Evolutionary conservation across 1,284 basidiomycete species (phyloP).

Genomic region (Cryptococcus jaspeensis): DNA sequence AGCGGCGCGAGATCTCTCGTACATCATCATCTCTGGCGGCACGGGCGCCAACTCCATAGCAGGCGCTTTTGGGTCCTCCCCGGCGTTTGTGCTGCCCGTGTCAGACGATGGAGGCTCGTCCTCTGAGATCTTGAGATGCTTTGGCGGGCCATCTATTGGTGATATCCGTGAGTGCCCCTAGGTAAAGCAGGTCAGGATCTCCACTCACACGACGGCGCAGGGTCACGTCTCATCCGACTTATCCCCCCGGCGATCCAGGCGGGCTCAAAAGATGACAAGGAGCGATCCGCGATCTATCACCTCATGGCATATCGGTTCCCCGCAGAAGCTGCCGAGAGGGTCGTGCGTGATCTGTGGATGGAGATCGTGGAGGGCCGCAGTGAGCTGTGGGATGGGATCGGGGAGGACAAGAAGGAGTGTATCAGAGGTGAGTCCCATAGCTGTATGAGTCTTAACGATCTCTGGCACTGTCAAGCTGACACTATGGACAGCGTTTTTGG

Average conservation of each 20-base stretch:
- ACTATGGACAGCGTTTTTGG: slow-evolving; percentile 67
- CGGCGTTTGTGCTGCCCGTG: slow-evolving; percentile 53
- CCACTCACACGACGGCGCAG: slow-evolving; percentile 12
- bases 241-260: slow-evolving; percentile 47
- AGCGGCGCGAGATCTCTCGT: slow-evolving; percentile 15
- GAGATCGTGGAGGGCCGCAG: slow-evolving; percentile 90
- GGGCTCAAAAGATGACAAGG: slow-evolving; percentile 26
- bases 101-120: slow-evolving; percentile 57
- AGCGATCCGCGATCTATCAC: slow-evolving; percentile 63
- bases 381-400: slow-evolving; percentile 80
- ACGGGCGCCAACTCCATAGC: slow-evolving; percentile 57
- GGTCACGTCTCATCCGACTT: slow-evolving; percentile 56
- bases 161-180: slow-evolving; percentile 50
- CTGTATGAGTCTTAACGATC: not conserved
- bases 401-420: slow-evolving; percentile 82
- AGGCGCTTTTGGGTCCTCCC: slow-evolving; percentile 53
- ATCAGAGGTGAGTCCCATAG: slow-evolving; percentile 40
- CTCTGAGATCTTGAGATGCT: slow-evolving; percentile 53
- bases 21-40: slow-evolving; percentile 56
- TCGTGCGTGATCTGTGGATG: slow-evolving; percentile 85
- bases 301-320: slow-evolving; percentile 81
- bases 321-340: slow-evolving; percentile 62
- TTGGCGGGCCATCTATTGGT: slow-evolving; percentile 54
- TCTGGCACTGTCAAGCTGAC: not conserved
- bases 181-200: not conserved